phyloP scores from a whole-genome alignment of 1,284 basidiomycete genomes.

The Exobasidium cylindrosporum region DNA sequence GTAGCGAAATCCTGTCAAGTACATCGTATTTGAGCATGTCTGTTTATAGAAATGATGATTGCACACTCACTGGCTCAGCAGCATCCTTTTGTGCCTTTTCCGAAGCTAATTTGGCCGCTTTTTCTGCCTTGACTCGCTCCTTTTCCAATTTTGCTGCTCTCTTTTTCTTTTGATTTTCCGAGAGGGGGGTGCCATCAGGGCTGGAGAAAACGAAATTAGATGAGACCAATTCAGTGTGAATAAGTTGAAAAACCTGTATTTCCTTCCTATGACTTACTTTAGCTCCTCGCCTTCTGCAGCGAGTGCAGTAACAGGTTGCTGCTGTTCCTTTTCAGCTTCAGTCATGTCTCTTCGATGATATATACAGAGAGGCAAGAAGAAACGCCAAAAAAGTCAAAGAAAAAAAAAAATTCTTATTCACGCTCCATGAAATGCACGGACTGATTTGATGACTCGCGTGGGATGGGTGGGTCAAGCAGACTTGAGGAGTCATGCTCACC shows the following conservation, averaged over 20 bases:
- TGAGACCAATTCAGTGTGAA: too few relatives aligned
- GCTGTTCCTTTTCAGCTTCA: neutral
- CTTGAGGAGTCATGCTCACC: too few relatives aligned
- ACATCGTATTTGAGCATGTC: neutral
- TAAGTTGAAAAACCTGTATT: too few relatives aligned
- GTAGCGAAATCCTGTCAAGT: constrained; percentile 68
- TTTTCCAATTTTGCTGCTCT: constrained; percentile 89
- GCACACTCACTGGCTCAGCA: constrained; percentile 66
- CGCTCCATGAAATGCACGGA: too few relatives aligned
- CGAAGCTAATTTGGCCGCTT: constrained; percentile 77
- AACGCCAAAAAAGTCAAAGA: neutral
- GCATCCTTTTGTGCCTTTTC: constrained; percentile 72
- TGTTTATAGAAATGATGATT: neutral
- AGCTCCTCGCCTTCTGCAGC: neutral
- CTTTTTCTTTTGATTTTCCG: constrained; percentile 91
- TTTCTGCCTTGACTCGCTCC: constrained; percentile 64
- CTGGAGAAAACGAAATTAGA: neutral
- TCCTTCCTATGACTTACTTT: too few relatives aligned
- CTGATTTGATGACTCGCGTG: too few relatives aligned
- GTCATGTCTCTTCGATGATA: neutral
- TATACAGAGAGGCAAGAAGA: too few relatives aligned
- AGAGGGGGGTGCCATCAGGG: constrained; percentile 59
- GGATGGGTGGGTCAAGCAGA: too few relatives aligned
- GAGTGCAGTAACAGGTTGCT: too few relatives aligned
- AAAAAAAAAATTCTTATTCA: too few relatives aligned